phyloP scores from a whole-genome alignment of 2,329 filamentous ascomycete genomes.

The Monilinia aucupariae region DNA sequence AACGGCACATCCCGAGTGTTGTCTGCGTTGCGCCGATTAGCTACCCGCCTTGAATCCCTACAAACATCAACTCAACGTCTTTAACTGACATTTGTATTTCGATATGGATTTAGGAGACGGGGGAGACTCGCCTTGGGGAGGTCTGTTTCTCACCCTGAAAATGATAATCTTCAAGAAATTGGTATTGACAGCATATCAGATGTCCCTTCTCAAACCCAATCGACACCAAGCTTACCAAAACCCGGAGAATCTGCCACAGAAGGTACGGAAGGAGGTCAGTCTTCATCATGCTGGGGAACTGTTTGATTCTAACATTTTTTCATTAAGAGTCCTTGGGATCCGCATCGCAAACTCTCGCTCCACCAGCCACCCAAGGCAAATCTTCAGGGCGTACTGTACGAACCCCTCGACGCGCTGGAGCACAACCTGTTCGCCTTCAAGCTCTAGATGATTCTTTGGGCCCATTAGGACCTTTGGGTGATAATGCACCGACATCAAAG shows the following conservation, averaged over 20 bases:
- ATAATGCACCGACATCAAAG: constrained; percentile 37
- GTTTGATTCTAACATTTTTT: constrained; percentile 7
- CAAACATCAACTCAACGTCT: background rate
- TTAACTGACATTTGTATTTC: constrained; percentile 6
- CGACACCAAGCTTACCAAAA: constrained; percentile 28
- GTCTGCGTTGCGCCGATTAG: constrained; percentile 2
- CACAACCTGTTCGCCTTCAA: constrained; percentile 72
- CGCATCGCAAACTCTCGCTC: constrained; percentile 18
- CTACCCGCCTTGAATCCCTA: background rate
- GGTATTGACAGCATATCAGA: constrained; percentile 32
- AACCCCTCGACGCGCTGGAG: constrained; percentile 55
- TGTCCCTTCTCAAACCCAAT: constrained; percentile 40
- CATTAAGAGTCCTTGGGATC: constrained; percentile 24
- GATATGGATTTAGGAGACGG: constrained; percentile 42
- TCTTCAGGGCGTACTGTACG: constrained; percentile 31
- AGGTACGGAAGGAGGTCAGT: constrained; percentile 21
- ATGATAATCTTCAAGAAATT: background rate
- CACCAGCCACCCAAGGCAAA: constrained; percentile 18
- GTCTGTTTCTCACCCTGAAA: constrained; percentile 32
- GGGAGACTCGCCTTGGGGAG: constrained; percentile 43
- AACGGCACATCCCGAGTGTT: constrained; percentile 7
- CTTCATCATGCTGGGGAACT: background rate
- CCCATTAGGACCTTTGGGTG: constrained; percentile 64
- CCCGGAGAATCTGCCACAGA: constrained; percentile 28
- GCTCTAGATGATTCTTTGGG: constrained; percentile 70